Conservation (phyloP, 164 flowering plant species). For the Vitis cinerea region DNA sequence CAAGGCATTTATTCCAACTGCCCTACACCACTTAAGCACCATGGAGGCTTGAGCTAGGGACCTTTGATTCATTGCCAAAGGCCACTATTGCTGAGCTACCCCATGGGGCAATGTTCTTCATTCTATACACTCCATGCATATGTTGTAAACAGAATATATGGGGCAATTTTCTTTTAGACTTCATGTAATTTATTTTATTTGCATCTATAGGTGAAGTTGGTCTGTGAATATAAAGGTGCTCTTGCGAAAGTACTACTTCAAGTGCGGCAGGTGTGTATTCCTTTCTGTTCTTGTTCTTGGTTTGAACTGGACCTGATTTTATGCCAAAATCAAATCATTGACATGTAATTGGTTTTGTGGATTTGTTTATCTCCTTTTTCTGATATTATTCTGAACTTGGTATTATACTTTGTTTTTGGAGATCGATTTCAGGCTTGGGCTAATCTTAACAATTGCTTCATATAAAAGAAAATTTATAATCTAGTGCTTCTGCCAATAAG, state of each 20-base stretch:
- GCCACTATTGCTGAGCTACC: too few relatives aligned
- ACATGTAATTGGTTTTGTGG: background rate
- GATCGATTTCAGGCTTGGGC: background rate
- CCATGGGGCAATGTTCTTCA: too few relatives aligned
- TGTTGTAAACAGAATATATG: too few relatives aligned
- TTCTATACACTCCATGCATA: too few relatives aligned
- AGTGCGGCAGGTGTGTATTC: slow-evolving; percentile 68
- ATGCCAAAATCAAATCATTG: background rate
- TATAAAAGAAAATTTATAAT: background rate
- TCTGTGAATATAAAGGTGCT: slow-evolving; percentile 68
- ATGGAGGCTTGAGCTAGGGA: too few relatives aligned
- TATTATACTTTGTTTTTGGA: background rate
- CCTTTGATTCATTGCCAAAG: too few relatives aligned
- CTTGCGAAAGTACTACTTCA: slow-evolving; percentile 74
- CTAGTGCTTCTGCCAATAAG: background rate
- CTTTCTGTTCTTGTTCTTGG: background rate
- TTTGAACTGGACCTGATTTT: background rate
- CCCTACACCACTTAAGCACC: too few relatives aligned
- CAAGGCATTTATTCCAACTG: too few relatives aligned
- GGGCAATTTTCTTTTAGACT: background rate
- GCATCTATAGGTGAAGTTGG: slow-evolving; percentile 60
- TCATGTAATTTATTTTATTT: background rate
- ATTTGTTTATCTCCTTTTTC: background rate
- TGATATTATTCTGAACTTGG: background rate
- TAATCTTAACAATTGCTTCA: background rate